Percentiles rank a stretch among this genome's conserved stretches.
These are phyloP conservation scores for Metarhizium anisopliae DNA, from an alignment of 2,329 filamentous ascomycete genomes.

Conservation along the genomic window DNA sequence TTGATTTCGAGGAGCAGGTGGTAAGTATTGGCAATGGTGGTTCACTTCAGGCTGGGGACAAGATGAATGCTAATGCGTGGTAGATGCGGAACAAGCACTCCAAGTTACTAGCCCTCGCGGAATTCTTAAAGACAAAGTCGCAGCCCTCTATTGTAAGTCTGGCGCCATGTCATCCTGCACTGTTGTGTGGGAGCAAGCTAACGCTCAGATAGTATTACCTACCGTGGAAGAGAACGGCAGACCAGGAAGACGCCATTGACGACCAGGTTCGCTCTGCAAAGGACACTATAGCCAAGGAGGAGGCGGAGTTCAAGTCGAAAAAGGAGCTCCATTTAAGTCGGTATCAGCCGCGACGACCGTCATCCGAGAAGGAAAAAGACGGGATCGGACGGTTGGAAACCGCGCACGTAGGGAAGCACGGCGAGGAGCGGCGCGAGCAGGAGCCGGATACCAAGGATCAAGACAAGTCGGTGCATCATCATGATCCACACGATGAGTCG, in stretches of 20 bases:
- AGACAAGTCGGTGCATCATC: conserved; percentile 14
- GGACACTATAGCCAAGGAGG: conserved; percentile 54
- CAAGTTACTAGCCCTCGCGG: conserved; percentile 62
- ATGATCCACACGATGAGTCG: conserved; percentile 55
- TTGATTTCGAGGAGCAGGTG: conserved; percentile 64
- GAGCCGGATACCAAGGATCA: neutral
- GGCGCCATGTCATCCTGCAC: neutral
- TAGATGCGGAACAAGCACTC: conserved; percentile 69
- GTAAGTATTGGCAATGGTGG: conserved; percentile 31
- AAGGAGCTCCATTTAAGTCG: conserved; percentile 29
- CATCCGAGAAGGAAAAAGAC: conserved; percentile 16
- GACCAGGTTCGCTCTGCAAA: conserved; percentile 61
- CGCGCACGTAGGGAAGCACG: neutral
- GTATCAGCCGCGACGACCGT: conserved; percentile 14
- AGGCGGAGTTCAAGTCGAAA: conserved; percentile 48
- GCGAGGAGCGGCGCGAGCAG: neutral
- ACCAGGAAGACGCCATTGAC: conserved; percentile 63
- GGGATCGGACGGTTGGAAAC: conserved; percentile 14
- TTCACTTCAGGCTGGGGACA: neutral
- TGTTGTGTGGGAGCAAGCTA: neutral
- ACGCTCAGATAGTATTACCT: conserved; percentile 60
- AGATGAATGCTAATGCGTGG: neutral
- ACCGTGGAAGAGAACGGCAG: conserved; percentile 64
- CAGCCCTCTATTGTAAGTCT: conserved; percentile 64
- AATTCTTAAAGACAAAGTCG: conserved; percentile 62